Conservation (phyloP, 2,329 filamentous ascomycete species). For the Chlorencoelia australis region DNA sequence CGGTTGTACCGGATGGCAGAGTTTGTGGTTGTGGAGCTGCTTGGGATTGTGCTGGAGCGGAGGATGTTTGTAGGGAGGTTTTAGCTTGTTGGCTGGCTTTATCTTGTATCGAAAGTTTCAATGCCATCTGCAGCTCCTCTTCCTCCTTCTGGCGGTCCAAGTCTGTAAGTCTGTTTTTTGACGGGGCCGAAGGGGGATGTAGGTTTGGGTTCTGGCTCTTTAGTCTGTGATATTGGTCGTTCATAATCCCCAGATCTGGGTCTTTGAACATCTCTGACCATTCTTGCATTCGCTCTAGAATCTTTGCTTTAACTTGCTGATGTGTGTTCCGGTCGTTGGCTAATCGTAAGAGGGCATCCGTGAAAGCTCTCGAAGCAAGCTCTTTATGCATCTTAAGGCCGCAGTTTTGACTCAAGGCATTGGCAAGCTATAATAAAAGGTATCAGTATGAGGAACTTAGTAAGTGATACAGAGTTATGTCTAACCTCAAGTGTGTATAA, state of each 20-base stretch:
- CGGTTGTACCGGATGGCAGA: slow-evolving; percentile 75
- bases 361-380: slow-evolving; percentile 64
- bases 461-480: slow-evolving; percentile 2
- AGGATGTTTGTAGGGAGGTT: slow-evolving; percentile 26
- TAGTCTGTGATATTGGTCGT: slow-evolving; percentile 81
- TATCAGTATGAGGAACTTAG: slow-evolving; percentile 10
- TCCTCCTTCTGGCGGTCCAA: slow-evolving; percentile 90
- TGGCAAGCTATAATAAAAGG: slow-evolving; percentile 44
- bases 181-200: slow-evolving; percentile 83
- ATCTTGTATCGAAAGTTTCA: slow-evolving; percentile 87
- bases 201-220: slow-evolving; percentile 80
- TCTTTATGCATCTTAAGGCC: slow-evolving; percentile 60
- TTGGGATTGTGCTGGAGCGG: slow-evolving; percentile 30
- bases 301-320: slow-evolving; percentile 92
- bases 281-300: slow-evolving; percentile 89
- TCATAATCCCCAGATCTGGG: slow-evolving; percentile 93
- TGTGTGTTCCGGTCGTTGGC: slow-evolving; percentile 94
- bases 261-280: slow-evolving; percentile 95
- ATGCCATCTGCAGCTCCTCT: slow-evolving; percentile 91
- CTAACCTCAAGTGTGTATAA: slow-evolving; percentile 59
- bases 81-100: slow-evolving; percentile 50
- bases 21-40: slow-evolving; percentile 38
- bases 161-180: slow-evolving; percentile 85
- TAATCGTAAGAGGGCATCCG: slow-evolving; percentile 81
- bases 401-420: slow-evolving; percentile 64